A percentile compares a stretch with the other conserved stretches of the same genome.
These are phyloP conservation scores for Psilocybe cyanescens DNA, from an alignment of 768 basidiomycete species.

Conservation along the genomic window DNA sequence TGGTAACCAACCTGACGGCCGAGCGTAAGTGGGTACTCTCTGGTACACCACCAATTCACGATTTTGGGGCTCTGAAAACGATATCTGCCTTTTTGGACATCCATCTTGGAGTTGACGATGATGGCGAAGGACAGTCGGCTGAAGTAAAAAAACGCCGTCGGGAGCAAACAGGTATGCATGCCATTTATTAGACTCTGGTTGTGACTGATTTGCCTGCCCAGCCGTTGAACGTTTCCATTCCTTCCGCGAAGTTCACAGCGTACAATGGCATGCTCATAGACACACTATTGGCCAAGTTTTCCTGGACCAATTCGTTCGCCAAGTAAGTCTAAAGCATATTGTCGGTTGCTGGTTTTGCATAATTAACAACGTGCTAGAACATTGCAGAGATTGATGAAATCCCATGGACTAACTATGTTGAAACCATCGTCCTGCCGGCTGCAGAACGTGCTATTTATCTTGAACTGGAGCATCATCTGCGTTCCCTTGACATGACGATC, in stretches of 20 bases:
- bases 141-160: conserved; percentile 80
- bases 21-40: conserved; percentile 95
- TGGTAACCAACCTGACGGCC: conserved; percentile 77
- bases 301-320: conserved; percentile 81
- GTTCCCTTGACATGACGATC: conserved; percentile 87
- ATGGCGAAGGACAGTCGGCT: conserved; percentile 75
- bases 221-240: conserved; percentile 94
- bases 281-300: conserved; percentile 83
- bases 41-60: conserved; percentile 91
- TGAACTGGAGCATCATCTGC: conserved; percentile 91
- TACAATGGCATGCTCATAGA: conserved; percentile 92
- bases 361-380: conserved; percentile 55
- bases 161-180: conserved; percentile 76
- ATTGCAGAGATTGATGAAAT: conserved; percentile 98
- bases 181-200: neutral
- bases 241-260: conserved; percentile 90
- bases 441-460: conserved; percentile 95
- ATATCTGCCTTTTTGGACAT: conserved; percentile 87
- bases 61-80: conserved; percentile 89
- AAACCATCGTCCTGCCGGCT: conserved; percentile 78
- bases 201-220: conserved; percentile 34
- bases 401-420: conserved; percentile 67
- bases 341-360: neutral
- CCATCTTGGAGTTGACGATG: conserved; percentile 93
- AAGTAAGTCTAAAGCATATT: conserved; percentile 51